phyloP scores from a whole-genome alignment of 768 basidiomycete genomes.

The Megacollybia marginata region DNA sequence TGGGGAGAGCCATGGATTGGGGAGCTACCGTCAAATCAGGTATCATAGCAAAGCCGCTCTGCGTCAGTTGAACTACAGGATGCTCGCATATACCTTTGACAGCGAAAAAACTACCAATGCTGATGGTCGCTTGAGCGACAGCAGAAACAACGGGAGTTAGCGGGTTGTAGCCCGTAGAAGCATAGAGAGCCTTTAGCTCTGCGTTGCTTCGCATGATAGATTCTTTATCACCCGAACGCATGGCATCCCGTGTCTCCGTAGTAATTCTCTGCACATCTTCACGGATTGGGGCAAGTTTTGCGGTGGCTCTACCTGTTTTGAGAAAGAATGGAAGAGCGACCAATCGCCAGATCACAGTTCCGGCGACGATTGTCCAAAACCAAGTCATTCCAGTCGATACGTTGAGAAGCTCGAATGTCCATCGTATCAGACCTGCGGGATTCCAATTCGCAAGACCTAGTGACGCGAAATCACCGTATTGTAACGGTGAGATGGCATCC shows the following conservation, averaged over 20 bases:
- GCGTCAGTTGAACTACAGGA: constrained; percentile 66
- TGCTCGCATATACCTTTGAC: constrained; percentile 62
- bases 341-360: constrained; percentile 54
- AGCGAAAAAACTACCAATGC: constrained; percentile 79
- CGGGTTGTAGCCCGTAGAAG: constrained; percentile 60
- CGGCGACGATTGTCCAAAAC: constrained; percentile 75
- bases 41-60: constrained; percentile 68
- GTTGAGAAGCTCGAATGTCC: constrained; percentile 61
- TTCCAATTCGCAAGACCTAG: constrained; percentile 58
- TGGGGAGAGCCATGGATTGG: constrained; percentile 69
- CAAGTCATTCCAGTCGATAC: constrained; percentile 68
- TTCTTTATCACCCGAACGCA: constrained; percentile 26
- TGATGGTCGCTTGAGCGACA: constrained; percentile 67
- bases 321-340: constrained; percentile 56
- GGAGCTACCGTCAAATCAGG: constrained; percentile 75
- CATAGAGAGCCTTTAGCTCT: constrained; percentile 49
- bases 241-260: constrained; percentile 32
- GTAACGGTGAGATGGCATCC: constrained; percentile 34
- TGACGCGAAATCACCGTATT: constrained; percentile 66
- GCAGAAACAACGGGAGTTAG: constrained; percentile 32
- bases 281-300: constrained; percentile 54
- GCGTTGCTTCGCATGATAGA: constrained; percentile 48
- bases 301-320: constrained; percentile 46
- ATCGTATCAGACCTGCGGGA: constrained; percentile 57
- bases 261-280: constrained; percentile 40